A percentile compares a stretch with the other conserved stretches of the same genome.
phyloP scores from a whole-genome alignment of 108 stramenopile genomes.

The Licmophora abbreviata region DNA sequence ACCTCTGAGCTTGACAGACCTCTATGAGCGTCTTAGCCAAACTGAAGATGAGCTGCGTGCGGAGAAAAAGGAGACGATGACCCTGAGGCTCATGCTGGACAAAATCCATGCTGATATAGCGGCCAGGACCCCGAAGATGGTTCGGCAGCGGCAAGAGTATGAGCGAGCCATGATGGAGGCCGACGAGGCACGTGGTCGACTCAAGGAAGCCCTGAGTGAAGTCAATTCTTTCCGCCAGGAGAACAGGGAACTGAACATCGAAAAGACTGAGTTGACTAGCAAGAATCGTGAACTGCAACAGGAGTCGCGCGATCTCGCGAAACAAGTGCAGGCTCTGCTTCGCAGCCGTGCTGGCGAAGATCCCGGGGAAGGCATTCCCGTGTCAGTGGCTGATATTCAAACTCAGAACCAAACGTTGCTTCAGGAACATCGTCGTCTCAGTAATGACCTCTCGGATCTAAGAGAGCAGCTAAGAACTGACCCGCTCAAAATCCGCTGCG shows the following conservation, averaged over 20 bases:
- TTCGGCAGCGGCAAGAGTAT: conserved; percentile 71
- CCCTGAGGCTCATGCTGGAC: conserved; percentile 44
- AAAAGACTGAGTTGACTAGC: conserved; percentile 29
- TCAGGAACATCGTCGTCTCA: conserved; percentile 46
- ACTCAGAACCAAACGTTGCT: conserved; percentile 70
- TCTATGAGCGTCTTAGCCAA: conserved; percentile 58
- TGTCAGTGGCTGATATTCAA: conserved; percentile 51
- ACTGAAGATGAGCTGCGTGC: conserved; percentile 57
- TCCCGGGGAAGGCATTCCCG: conserved; percentile 18
- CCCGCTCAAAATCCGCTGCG: conserved; percentile 35
- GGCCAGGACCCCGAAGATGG: conserved; percentile 54
- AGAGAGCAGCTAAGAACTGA: conserved; percentile 43
- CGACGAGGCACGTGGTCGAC: conserved; percentile 46
- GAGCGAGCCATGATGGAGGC: conserved; percentile 64
- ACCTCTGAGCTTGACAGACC: conserved; percentile 52
- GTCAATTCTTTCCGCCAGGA: conserved; percentile 40
- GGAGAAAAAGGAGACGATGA: conserved; percentile 41
- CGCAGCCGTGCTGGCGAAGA: conserved; percentile 32
- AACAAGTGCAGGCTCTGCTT: conserved; percentile 76
- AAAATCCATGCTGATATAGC: conserved; percentile 68
- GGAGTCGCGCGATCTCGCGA: conserved; percentile 69
- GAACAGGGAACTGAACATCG: conserved; percentile 39
- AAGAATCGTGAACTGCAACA: conserved; percentile 31
- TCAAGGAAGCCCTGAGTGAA: conserved; percentile 61
- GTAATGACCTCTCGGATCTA: conserved; percentile 43